Percentiles rank a stretch among this genome's conserved stretches.
These are phyloP conservation scores for Apophysomyces sp. DNA, from an alignment of 371 early-diverging fungal genomes.

Conservation along the genomic window DNA sequence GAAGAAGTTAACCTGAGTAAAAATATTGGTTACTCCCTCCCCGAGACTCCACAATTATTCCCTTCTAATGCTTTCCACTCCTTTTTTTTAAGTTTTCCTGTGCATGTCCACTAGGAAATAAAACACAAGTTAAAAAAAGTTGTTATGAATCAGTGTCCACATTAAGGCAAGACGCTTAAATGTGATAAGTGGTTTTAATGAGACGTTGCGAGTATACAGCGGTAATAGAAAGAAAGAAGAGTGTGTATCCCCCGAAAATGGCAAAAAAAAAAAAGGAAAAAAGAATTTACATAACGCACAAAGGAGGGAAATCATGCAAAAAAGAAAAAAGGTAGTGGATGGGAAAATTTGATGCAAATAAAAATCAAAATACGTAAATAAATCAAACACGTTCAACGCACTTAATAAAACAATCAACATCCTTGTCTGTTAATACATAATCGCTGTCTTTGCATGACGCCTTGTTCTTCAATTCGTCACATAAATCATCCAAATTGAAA, in stretches of 20 bases:
- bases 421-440: conserved; percentile 5
- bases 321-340: background rate
- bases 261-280: background rate
- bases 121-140: background rate
- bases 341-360: background rate
- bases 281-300: background rate
- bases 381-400: conserved; percentile 2
- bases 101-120: background rate
- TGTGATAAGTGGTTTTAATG: background rate
- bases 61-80: background rate
- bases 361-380: background rate
- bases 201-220: background rate
- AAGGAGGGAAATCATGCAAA: background rate
- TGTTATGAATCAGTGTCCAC: background rate
- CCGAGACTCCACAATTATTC: background rate
- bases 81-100: background rate
- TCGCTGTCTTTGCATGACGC: conserved; percentile 8
- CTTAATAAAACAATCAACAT: conserved; percentile 5
- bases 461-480: conserved; percentile 15
- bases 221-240: background rate
- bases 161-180: background rate
- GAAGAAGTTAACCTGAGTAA: background rate
- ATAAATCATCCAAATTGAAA: conserved; percentile 28
- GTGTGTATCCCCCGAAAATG: background rate
- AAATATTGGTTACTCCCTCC: background rate